Conservation (phyloP, 345 rosid species). For the Bruguiera parviflora region DNA sequence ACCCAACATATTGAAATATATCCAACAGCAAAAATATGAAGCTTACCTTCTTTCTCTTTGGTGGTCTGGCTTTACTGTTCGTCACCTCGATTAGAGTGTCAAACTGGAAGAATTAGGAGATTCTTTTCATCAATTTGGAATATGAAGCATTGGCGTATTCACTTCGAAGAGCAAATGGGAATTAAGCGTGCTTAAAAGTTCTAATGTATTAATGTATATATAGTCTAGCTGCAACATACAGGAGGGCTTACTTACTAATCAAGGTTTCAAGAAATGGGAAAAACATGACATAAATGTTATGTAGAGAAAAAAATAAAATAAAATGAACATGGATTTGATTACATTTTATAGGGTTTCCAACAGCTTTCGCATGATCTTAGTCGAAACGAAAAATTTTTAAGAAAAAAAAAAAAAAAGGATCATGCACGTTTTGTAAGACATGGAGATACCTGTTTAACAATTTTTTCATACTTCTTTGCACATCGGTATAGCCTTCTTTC, state of each 20-base stretch:
- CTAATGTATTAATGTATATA: no score
- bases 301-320: no score
- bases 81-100: conserved; percentile 29
- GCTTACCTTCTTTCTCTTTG: conserved; percentile 18
- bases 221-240: no score
- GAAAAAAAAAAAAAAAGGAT: not conserved
- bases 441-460: conserved; percentile 32
- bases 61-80: conserved; percentile 16
- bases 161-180: not conserved
- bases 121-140: not conserved
- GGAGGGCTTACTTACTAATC: no score
- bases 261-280: no score
- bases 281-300: no score
- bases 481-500: conserved; percentile 33
- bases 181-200: no score
- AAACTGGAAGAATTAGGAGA: conserved; percentile 16
- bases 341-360: no score
- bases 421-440: not conserved
- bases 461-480: conserved; percentile 31
- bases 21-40: not conserved
- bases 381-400: not conserved
- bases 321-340: no score
- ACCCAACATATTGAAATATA: not conserved
- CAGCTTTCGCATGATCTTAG: no score
- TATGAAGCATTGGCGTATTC: no score